Percentiles rank a stretch among this genome's conserved stretches.
These are phyloP conservation scores for Gossypium sturtianum DNA, from an alignment of 345 rosid species.

Conservation along the genomic window DNA sequence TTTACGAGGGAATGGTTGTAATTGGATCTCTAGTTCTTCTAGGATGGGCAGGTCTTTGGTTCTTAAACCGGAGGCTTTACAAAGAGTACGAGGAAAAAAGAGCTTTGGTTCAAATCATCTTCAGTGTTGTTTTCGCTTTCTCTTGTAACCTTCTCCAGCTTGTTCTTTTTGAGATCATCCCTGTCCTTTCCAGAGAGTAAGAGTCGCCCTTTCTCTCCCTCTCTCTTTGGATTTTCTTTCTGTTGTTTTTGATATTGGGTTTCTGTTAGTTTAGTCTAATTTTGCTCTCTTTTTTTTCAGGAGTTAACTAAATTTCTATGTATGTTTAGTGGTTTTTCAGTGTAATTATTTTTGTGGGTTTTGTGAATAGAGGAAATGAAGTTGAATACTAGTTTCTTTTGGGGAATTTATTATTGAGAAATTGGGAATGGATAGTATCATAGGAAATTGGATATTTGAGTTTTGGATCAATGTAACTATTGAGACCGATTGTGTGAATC, in stretches of 20 bases:
- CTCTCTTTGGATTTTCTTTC: not conserved
- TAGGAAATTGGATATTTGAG: not conserved
- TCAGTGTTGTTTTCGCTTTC: slow-evolving; percentile 91
- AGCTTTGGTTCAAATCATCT: slow-evolving; percentile 82
- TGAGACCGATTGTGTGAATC: not conserved
- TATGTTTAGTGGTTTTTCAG: not conserved
- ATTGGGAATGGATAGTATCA: not conserved
- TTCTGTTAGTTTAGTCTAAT: not conserved
- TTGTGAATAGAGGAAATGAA: not conserved
- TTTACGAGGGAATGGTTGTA: slow-evolving; percentile 65
- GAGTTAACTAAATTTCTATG: not conserved
- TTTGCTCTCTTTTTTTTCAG: not conserved
- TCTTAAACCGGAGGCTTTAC: slow-evolving; percentile 73
- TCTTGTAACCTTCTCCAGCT: slow-evolving; percentile 95
- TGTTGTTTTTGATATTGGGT: not conserved
- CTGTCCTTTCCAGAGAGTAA: slow-evolving; percentile 82
- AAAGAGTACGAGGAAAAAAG: slow-evolving; percentile 97
- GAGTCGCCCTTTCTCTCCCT: not conserved
- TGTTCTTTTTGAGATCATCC: slow-evolving; percentile 92
- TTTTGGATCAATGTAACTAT: not conserved
- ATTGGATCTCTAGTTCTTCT: slow-evolving; percentile 54
- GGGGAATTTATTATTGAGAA: not conserved
- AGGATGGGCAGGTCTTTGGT: slow-evolving; percentile 92
- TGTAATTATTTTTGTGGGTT: not conserved
- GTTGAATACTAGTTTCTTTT: not conserved